Percentiles rank a stretch among this genome's conserved stretches.
Conservation (phyloP, 495 filamentous ascomycete genomes). For the Aspergillus bridgeri region DNA sequence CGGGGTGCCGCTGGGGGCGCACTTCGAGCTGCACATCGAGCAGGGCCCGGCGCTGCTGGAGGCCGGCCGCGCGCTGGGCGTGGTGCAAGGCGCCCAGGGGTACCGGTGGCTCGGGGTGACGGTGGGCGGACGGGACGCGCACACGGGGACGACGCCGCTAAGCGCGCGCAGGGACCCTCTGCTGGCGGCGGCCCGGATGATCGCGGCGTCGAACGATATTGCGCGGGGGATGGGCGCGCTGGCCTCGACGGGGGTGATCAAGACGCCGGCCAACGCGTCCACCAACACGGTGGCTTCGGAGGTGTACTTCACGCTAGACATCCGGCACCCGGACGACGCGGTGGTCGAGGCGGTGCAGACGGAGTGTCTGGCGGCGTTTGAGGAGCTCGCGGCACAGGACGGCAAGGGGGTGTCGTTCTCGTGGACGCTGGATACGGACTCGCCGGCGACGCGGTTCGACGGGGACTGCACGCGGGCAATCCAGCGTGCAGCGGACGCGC, state of each 20-base stretch:
- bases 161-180: conserved; percentile 52
- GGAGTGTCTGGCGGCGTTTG: conserved; percentile 43
- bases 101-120: conserved; percentile 64
- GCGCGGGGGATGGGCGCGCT: conserved; percentile 51
- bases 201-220: conserved; percentile 57
- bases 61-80: conserved; percentile 54
- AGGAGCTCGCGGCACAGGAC: conserved; percentile 46
- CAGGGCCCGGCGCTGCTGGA: conserved; percentile 67
- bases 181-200: conserved; percentile 61
- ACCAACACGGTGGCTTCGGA: conserved; percentile 69
- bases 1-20: conserved; percentile 54
- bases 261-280: conserved; percentile 51
- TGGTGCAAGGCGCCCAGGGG: conserved; percentile 60
- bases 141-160: conserved; percentile 71
- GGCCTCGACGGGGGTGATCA: conserved; percentile 66
- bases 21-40: conserved; percentile 81
- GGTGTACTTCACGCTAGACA: conserved; percentile 66
- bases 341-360: conserved; percentile 52
- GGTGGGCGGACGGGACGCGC: conserved; percentile 60
- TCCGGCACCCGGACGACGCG: conserved; percentile 57
- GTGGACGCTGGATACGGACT: conserved; percentile 57
- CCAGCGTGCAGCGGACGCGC: conserved; percentile 48
- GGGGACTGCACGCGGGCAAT: conserved; percentile 59
- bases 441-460: conserved; percentile 62
- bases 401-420: conserved; percentile 42